Conservation (phyloP, 202 grass and related monocot genomes). For the Schoenoplectus triqueter region DNA sequence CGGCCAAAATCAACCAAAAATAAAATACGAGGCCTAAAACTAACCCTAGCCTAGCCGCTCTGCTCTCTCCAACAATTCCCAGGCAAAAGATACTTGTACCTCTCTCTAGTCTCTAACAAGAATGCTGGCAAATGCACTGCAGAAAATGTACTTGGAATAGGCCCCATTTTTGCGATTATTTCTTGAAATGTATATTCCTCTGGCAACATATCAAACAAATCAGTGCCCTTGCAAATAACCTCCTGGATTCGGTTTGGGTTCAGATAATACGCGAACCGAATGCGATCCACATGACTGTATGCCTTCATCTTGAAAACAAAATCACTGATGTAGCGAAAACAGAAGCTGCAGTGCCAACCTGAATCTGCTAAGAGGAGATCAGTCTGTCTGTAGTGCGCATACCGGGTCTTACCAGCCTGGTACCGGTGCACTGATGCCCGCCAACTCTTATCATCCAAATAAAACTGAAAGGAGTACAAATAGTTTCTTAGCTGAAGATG, state of each 20-base stretch:
- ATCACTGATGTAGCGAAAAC: conserved; percentile 72
- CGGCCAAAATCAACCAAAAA: conserved; percentile 39
- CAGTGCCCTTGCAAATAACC: conserved; percentile 75
- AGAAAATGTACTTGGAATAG: conserved; percentile 72
- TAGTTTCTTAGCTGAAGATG: conserved; percentile 87
- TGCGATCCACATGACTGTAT: conserved; percentile 78
- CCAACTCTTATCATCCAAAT: conserved; percentile 82
- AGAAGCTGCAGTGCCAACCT: conserved; percentile 95
- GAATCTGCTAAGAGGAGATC: conserved; percentile 80
- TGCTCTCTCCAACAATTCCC: conserved; percentile 70
- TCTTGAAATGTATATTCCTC: conserved; percentile 93
- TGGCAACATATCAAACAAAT: conserved; percentile 93
- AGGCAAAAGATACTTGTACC: conserved; percentile 80
- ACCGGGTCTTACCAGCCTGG: conserved; percentile 67
- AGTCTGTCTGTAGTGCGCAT: conserved; percentile 80
- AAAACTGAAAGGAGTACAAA: conserved; percentile 84
- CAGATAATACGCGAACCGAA: conserved; percentile 75
- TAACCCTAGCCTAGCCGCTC: conserved; percentile 54
- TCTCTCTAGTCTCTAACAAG: conserved; percentile 64
- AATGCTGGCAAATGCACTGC: conserved; percentile 71
- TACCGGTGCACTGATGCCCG: conserved; percentile 82
- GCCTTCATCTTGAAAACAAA: conserved; percentile 94
- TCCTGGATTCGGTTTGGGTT: conserved; percentile 70
- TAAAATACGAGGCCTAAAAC: conserved; percentile 31
- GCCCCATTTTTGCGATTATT: conserved; percentile 86